Base-by-base conservation (phyloP, 179 eudicot genomes). In the Drosera spatulata region DNA sequence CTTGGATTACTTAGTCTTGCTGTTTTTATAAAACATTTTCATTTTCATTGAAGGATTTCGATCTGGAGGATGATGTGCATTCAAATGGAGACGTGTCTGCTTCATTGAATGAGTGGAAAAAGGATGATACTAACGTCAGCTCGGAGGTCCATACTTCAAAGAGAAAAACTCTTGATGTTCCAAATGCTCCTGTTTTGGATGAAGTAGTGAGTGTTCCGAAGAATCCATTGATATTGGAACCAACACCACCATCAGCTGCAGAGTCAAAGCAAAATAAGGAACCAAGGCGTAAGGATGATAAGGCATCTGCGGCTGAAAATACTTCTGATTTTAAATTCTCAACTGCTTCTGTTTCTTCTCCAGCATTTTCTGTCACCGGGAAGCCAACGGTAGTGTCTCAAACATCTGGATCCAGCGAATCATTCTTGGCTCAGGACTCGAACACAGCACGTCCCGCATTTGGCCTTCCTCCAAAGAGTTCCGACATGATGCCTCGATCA, bases 51-150 rank as follows among this genome's bases (percentile, higher is more conserved):
- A 53, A 60, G 84, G 88, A 22, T 22, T 22, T 75, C 59, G 96
- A 91, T 51, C 65, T 75, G 67, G 97, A 85, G 63, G 94, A 81
- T 53, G 97, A 81, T 56, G 40, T 55, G 42, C 66, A 65, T 51
- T 53, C 64, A 41, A 75, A 72, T 66, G 87, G 76, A 44, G 72
- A 54, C 66, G 73, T 61, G 39, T 53, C 86, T 51, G 42, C 65
- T 15, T 63, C 63, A 55, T 42, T 55, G 48, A 60, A 41, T 58
- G 84, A 79, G 57, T 66, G 55, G 48, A 60, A 50, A 42, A 69
- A 46, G 68, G 62, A 57, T 39, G 33, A 22, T 22, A 22, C 33
- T 22, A 22, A 22, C 33, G 33, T 22, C 33, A 22, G 33, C 33
- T 4, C 53, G 43, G 78, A 71, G 60, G 61, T 56, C 8, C 64